Evolutionary conservation across 257 asterid species (phyloP), one percentile per base, ranked within the genome.

Genomic region (Petunia axillaris): DNA sequence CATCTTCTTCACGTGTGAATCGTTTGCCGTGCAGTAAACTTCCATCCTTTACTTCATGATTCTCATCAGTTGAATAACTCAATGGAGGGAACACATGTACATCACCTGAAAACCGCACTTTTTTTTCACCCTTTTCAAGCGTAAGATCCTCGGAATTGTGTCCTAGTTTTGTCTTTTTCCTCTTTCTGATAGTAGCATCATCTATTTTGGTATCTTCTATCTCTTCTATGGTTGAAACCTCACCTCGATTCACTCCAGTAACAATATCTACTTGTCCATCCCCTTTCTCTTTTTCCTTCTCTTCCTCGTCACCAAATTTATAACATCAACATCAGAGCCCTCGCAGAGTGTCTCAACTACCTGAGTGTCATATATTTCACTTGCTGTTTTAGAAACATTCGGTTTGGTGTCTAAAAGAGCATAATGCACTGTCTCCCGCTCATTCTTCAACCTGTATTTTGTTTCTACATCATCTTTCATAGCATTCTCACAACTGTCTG

Each of bases 1-100:
- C 66, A 55, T 75, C 53, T 55, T 75, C 79, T 75, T 54, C 78
- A 46, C 48, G 25, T 48, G 78, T 16, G 60, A 73, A 73, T 4
- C 44, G 3, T 15, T 73, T 73, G 14, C 78, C 78, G 11, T 3
- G 4, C 37, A 73, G 4, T 73, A 71, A 73, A 46, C 48, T 40
- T 40, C 3, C 43, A 25, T 48, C 25, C 9, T 73, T 35, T 2
- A 43, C 6, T 73, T 50, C 39, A 46, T 46, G 16, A 8, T 48
- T 9, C n/a, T 15, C 57, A 4, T 70, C 53, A 15, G 13, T 36
- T 41, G 37, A 58, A 70, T 2, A 6, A 67, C 1, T 5, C 4
- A 25, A 38, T 38, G 50, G 36, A 4, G 46, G 36, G 4, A 38
- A 67, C 40, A 14, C 54, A 10, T 38, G 52, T 1, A 67, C 44